Conservation (phyloP, 192 early-diverging fungal genomes). For the Linnemannia zychae region DNA sequence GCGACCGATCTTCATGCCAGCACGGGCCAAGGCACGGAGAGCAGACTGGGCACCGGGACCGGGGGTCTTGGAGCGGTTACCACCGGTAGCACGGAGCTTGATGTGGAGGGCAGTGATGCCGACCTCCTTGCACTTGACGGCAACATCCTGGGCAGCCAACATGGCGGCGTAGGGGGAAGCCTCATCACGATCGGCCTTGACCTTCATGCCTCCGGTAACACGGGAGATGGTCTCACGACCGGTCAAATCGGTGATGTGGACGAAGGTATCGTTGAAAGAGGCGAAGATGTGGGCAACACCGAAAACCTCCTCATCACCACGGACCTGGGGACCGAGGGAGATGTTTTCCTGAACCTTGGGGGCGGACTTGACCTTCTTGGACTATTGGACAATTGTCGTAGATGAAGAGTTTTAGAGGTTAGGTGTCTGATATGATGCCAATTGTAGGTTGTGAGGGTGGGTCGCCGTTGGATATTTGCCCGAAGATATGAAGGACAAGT, state of each 20-base stretch:
- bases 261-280: constrained; percentile 99
- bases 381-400: constrained; percentile 1
- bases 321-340: constrained; percentile 96
- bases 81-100: constrained; percentile 99
- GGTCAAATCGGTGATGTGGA: constrained; percentile 99
- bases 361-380: constrained; percentile 78
- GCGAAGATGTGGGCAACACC: constrained; percentile 99
- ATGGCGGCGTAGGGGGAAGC: constrained; percentile 99
- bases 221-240: constrained; percentile 99
- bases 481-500: not conserved
- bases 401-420: not conserved
- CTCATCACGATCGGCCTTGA: constrained; percentile 99
- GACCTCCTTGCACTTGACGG: constrained; percentile 98
- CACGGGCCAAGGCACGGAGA: constrained; percentile 98
- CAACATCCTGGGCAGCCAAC: constrained; percentile 99
- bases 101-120: constrained; percentile 99
- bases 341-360: constrained; percentile 87
- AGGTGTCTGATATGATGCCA: not conserved
- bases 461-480: not conserved
- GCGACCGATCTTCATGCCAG: constrained; percentile 97
- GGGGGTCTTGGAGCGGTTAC: constrained; percentile 98
- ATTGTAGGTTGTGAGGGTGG: not conserved
- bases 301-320: constrained; percentile 98
- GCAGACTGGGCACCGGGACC: constrained; percentile 98
- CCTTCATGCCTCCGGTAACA: constrained; percentile 99